A percentile compares a stretch with the other conserved stretches of the same genome.
Conservation (phyloP, 495 filamentous ascomycete genomes). For the Recurvomyces mirabilis region DNA sequence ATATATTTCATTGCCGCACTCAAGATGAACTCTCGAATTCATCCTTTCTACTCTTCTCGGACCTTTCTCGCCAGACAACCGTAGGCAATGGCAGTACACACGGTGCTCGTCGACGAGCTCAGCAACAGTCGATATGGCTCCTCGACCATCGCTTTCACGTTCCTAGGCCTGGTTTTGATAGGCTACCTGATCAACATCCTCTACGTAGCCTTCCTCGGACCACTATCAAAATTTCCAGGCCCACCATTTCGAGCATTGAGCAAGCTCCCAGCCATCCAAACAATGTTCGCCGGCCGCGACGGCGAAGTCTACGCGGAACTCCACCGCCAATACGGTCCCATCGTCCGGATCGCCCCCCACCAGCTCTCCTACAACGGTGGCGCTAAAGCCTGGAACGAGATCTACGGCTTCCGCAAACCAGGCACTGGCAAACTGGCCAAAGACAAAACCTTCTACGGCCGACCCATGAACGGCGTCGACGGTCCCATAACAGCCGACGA, state of each 20-base stretch:
- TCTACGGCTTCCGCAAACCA: slow-evolving; percentile 22
- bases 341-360: slow-evolving; percentile 24
- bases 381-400: slow-evolving; percentile 21
- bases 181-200: slow-evolving; percentile 1
- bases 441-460: slow-evolving; percentile 14
- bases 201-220: slow-evolving; percentile 20
- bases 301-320: slow-evolving; percentile 15
- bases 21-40: too few species aligned
- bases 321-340: slow-evolving; percentile 24
- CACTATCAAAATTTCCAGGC: slow-evolving; percentile 23
- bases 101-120: too few species aligned
- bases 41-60: too few species aligned
- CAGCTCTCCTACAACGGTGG: slow-evolving; percentile 24
- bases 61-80: too few species aligned
- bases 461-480: slow-evolving; percentile 8
- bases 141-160: too few species aligned
- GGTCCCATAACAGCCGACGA: slow-evolving; percentile 17
- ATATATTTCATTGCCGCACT: too few species aligned
- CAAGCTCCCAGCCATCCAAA: slow-evolving; percentile 13
- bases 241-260: slow-evolving; percentile 18
- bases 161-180: neutral
- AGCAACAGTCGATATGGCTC: too few species aligned
- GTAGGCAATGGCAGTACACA: too few species aligned
- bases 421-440: slow-evolving; percentile 8
- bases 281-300: slow-evolving; percentile 16